Conservation (phyloP, 768 basidiomycete genomes). For the Ramaria sp. region DNA sequence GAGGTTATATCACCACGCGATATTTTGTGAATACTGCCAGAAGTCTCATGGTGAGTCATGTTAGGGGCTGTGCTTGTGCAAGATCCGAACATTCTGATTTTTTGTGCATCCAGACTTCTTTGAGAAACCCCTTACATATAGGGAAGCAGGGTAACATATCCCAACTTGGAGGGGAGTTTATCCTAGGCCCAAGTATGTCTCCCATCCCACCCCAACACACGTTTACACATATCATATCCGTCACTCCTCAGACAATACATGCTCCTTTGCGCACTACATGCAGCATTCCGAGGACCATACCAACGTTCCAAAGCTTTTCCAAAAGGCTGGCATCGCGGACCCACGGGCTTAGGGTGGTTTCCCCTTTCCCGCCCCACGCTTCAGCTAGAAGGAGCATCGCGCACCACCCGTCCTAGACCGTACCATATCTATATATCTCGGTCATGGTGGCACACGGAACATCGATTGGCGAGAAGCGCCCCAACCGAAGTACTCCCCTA, state of each 20-base stretch:
- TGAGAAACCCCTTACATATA: slow-evolving; percentile 35
- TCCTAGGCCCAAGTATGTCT: slow-evolving; percentile 44
- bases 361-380: too few species aligned
- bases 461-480: too few species aligned
- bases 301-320: slow-evolving; percentile 40
- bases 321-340: slow-evolving; percentile 27
- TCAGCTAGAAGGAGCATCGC: too few species aligned
- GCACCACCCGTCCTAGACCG: too few species aligned
- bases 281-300: slow-evolving; percentile 50
- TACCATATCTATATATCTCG: too few species aligned
- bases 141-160: slow-evolving; percentile 52
- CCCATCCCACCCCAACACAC: too few species aligned
- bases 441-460: too few species aligned
- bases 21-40: slow-evolving; percentile 21
- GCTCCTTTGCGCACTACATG: slow-evolving; percentile 48
- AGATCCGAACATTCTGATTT: too few species aligned
- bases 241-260: slow-evolving; percentile 27
- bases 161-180: slow-evolving; percentile 54
- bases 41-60: slow-evolving; percentile 36
- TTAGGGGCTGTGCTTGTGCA: neutral
- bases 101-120: too few species aligned
- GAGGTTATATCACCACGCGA: slow-evolving; percentile 34
- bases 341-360: neutral
- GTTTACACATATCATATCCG: neutral
- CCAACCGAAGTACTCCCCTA: too few species aligned